phyloP scores from a whole-genome alignment of 805 yeast species.

The Maudiozyma turicensis region DNA sequence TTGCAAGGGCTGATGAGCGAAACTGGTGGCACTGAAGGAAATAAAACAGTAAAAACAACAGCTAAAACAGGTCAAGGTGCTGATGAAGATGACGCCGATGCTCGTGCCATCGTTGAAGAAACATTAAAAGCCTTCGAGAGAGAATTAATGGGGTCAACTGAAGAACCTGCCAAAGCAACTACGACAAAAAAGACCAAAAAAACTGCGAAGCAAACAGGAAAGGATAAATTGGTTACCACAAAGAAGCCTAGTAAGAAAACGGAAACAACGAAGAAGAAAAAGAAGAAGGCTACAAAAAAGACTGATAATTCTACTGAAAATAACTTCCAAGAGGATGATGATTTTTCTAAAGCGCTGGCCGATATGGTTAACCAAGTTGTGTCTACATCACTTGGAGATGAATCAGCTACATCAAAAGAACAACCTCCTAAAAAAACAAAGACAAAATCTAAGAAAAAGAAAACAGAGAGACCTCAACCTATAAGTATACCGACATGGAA shows the following conservation, averaged over 20 bases:
- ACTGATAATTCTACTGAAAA: conserved; percentile 1
- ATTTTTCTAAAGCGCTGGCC: conserved; percentile 43
- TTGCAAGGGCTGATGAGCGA: conserved; percentile 24
- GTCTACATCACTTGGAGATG: conserved; percentile 25
- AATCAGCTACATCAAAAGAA: background rate
- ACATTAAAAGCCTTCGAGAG: conserved; percentile 28
- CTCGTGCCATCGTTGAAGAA: conserved; percentile 28
- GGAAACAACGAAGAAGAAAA: conserved; percentile 15
- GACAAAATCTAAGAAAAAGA: background rate
- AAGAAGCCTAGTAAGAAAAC: conserved; percentile 11
- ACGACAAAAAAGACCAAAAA: background rate
- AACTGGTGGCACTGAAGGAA: conserved; percentile 6
- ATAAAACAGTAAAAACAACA: background rate
- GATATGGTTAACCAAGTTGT: conserved; percentile 49
- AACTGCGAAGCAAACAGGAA: conserved; percentile 1
- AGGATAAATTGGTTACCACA: conserved; percentile 1
- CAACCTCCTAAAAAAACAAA: background rate
- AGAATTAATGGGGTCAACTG: conserved; percentile 15
- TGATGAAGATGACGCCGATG: conserved; percentile 19
- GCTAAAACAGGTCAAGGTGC: background rate
- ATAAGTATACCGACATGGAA: background rate
- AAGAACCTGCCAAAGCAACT: conserved; percentile 2
- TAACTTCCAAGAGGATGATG: conserved; percentile 20
- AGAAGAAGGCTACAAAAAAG: conserved; percentile 14
- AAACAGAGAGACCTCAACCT: background rate